Conservation (phyloP, 2,329 filamentous ascomycete species). For the Neospermospora avenae region DNA sequence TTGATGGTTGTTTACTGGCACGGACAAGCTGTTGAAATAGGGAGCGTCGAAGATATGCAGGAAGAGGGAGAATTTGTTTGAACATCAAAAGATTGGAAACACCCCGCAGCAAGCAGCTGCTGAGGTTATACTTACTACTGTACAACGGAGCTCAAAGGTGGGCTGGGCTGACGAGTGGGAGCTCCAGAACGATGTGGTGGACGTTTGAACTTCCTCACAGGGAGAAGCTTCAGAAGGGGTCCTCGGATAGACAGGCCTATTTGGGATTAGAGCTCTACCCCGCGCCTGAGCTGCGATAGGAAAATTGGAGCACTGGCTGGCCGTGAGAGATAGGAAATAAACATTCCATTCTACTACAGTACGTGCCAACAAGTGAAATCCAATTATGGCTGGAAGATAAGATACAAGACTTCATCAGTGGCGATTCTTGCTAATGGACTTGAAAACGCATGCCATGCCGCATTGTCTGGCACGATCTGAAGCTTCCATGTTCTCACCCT, state of each 20-base stretch:
- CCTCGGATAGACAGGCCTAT: conserved; percentile 9
- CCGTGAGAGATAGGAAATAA: no score
- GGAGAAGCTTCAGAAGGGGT: conserved; percentile 6
- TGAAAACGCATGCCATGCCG: no score
- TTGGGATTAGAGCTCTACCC: conserved; percentile 9
- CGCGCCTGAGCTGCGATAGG: background rate
- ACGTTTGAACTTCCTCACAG: conserved; percentile 15
- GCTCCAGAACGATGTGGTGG: background rate
- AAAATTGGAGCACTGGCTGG: no score
- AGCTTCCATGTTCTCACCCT: no score
- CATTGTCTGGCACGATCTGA: background rate
- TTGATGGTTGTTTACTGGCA: background rate
- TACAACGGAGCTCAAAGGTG: background rate
- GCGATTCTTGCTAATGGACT: no score
- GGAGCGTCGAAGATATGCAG: conserved; percentile 17
- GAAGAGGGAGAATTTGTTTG: conserved; percentile 18
- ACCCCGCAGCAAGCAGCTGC: background rate
- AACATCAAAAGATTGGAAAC: conserved; percentile 15
- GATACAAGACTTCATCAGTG: no score
- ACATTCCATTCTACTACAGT: no score
- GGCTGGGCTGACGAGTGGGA: background rate
- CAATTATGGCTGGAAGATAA: no score
- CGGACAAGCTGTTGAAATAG: conserved; percentile 12
- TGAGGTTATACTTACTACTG: conserved; percentile 14
- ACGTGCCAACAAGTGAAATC: no score